Evolutionary conservation across 2,329 filamentous ascomycete species (phyloP), one percentile per base, ranked within the genome.

Genomic region (Botrytis fragariae): DNA sequence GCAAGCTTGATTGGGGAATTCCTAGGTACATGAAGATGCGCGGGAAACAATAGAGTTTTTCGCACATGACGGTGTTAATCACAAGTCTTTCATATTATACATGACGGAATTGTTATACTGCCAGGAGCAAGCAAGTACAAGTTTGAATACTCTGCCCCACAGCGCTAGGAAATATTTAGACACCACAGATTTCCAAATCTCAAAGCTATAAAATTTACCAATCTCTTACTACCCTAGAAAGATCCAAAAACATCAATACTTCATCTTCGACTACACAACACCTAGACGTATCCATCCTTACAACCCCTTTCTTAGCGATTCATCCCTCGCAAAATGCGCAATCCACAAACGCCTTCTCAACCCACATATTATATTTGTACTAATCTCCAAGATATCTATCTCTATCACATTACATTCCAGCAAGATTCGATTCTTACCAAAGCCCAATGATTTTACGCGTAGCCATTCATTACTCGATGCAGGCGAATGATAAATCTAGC

Each of bases 381-480:
- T 5, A 1, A 1, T 3, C 6, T 10, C 62, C 29, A 29, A 25
- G 25, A n/a, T 39, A 37, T 39, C 59, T 6, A n/a, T 62, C 10
- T 14, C 14, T n/a, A 14, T n/a, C 48, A 12, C 25, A 7, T n/a
- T 16, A 3, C 25, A 16, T 16, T 16, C 3, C 22, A 54, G 48
- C 48, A 14, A 3, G 1, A 16, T n/a, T 7, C 48, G 12, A 54
- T 7, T n/a, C 48, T 6, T 6, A 3, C 48, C 14, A n/a, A n/a
- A 16, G 12, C 12, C 10, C 2, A 51, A n/a, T 0, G 4, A 14
- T n/a, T 14, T 14, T 4, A 2, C 3, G 2, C 4, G 32, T 35
- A 35, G 32, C 4, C 32, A 35, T 2, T 35, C 32, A 35, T 35
- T 35, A 35, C 32, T 35, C 32, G 32, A 35, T 4, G 32, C 32